Percentiles rank a stretch among this genome's conserved stretches.
Conservation (phyloP, 345 rosid genomes). For the Citrus sp. region DNA sequence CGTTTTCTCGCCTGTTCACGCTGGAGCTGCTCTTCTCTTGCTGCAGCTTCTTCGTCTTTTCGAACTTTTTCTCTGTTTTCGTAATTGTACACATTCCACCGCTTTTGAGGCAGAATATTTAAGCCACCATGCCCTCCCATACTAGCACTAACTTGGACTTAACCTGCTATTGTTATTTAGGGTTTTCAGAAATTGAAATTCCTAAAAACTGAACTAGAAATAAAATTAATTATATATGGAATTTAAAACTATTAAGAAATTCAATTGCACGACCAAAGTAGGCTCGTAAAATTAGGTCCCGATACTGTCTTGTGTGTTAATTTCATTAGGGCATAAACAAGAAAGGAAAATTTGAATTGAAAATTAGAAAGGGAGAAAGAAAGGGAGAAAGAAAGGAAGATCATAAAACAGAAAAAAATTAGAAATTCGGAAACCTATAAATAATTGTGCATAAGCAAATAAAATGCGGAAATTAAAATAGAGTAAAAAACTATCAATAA, state of each 20-base stretch:
- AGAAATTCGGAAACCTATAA: too few species aligned
- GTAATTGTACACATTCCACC: constrained; percentile 87
- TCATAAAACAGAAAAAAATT: too few species aligned
- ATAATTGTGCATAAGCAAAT: too few species aligned
- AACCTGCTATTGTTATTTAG: neutral
- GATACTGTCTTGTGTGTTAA: neutral
- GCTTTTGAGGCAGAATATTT: constrained; percentile 91
- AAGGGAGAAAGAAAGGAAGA: neutral
- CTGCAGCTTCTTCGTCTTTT: constrained; percentile 84
- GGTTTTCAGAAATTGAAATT: neutral
- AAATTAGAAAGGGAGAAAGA: neutral
- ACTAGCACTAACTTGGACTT: neutral
- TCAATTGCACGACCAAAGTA: neutral
- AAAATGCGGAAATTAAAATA: too few species aligned
- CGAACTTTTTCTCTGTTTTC: constrained; percentile 87
- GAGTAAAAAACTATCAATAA: neutral
- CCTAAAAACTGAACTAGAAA: neutral
- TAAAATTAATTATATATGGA: neutral
- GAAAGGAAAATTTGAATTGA: neutral
- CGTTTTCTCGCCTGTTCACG: constrained; percentile 71
- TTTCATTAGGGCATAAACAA: neutral
- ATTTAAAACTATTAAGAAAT: neutral
- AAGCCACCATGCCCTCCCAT: constrained; percentile 99
- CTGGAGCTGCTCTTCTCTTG: constrained; percentile 79
- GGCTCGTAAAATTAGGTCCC: neutral